Conservation (phyloP, 208 protist genomes). For the Wallacemonas rigidus region DNA sequence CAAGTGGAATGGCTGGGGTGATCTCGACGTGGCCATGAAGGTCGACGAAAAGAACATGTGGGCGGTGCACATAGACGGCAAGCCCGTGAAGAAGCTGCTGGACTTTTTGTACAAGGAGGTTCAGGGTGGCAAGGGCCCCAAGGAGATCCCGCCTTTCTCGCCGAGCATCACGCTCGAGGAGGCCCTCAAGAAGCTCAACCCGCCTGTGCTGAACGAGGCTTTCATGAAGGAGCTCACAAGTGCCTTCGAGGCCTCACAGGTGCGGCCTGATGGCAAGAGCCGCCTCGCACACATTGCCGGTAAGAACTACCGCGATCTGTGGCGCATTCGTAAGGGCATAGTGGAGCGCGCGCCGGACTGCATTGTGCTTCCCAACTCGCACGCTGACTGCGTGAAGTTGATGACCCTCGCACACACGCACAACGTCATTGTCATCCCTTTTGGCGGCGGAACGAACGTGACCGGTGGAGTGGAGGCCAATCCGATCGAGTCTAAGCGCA, state of each 20-base stretch:
- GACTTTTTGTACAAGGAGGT: conserved; percentile 86
- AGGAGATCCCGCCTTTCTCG: conserved; percentile 48
- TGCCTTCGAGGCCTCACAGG: conserved; percentile 56
- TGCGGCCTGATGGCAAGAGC: conserved; percentile 70
- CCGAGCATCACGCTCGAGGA: conserved; percentile 75
- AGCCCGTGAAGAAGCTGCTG: conserved; percentile 77
- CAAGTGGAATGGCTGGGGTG: conserved; percentile 94
- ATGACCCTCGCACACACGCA: conserved; percentile 85
- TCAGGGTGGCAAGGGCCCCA: conserved; percentile 37
- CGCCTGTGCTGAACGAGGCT: conserved; percentile 69
- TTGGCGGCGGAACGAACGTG: conserved; percentile 95
- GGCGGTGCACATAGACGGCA: conserved; percentile 75
- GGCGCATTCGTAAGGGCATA: conserved; percentile 84
- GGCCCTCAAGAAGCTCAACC: conserved; percentile 67
- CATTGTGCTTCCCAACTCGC: conserved; percentile 84
- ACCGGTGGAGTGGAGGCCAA: conserved; percentile 89
- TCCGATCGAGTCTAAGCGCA: conserved; percentile 80
- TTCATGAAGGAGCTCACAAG: conserved; percentile 72
- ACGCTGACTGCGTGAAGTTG: conserved; percentile 87
- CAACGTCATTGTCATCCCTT: conserved; percentile 94
- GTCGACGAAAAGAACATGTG: conserved; percentile 62
- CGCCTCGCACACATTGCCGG: conserved; percentile 87
- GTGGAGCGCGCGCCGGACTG: conserved; percentile 91
- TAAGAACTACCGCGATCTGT: conserved; percentile 95
- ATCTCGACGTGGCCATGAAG: conserved; percentile 52